These are phyloP conservation scores for Chalciporus piperatus DNA, from an alignment of 768 basidiomycete genomes.

Conservation along the genomic window DNA sequence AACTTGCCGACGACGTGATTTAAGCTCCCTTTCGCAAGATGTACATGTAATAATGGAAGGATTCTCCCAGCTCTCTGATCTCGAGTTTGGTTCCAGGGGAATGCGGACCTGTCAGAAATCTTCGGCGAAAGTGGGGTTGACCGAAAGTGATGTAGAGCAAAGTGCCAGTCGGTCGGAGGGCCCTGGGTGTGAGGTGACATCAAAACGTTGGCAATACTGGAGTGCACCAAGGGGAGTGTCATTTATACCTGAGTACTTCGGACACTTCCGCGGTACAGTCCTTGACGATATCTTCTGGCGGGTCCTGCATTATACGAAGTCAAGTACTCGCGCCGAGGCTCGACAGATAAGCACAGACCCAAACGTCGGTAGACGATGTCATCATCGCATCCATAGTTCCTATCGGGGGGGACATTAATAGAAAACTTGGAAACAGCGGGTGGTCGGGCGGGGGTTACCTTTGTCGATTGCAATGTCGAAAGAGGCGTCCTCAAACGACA, in stretches of 20 bases:
- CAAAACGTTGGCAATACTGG: background rate
- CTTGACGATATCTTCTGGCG: slow-evolving; percentile 64
- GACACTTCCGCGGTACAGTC: slow-evolving; percentile 76
- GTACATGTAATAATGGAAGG: slow-evolving; percentile 84
- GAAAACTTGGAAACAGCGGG: background rate
- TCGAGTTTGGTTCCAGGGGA: slow-evolving; percentile 57
- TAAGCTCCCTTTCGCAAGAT: slow-evolving; percentile 44
- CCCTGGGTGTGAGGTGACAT: slow-evolving; percentile 36
- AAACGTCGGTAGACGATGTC: slow-evolving; percentile 77
- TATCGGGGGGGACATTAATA: slow-evolving; percentile 13
- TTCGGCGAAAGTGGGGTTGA: slow-evolving; percentile 82
- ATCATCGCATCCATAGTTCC: slow-evolving; percentile 91
- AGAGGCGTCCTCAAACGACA: slow-evolving; percentile 52
- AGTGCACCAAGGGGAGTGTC: background rate
- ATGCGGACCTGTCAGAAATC: slow-evolving; percentile 48
- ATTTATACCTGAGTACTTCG: slow-evolving; percentile 63
- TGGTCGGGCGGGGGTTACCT: slow-evolving; percentile 44
- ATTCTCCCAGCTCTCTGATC: slow-evolving; percentile 69
- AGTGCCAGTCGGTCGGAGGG: slow-evolving; percentile 55
- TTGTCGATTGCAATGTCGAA: slow-evolving; percentile 88
- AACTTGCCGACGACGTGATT: background rate
- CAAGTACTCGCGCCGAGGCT: background rate
- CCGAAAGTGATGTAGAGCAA: slow-evolving; percentile 87
- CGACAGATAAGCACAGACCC: slow-evolving; percentile 45
- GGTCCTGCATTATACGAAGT: slow-evolving; percentile 48